phyloP scores from a whole-genome alignment of 2,329 filamentous ascomycete genomes.

The Arthrobotrys conoides region DNA sequence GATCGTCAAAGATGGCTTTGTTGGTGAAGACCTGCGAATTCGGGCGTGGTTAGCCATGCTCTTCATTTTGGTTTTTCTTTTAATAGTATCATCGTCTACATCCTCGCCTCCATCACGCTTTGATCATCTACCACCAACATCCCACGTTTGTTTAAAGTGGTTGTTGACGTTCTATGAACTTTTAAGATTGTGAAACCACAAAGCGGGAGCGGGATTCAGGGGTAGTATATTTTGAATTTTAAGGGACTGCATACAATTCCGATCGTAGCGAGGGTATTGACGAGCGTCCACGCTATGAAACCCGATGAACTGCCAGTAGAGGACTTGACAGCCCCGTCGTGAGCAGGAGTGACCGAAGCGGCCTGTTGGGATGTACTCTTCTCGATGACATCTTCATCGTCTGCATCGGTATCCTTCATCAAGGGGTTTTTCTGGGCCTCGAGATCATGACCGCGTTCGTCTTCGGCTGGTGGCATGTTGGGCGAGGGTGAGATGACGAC shows the following conservation, averaged over 20 bases:
- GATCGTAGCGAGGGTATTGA: constrained; percentile 76
- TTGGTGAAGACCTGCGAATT: constrained; percentile 76
- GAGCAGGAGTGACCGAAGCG: constrained; percentile 36
- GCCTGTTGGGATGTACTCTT: constrained; percentile 39
- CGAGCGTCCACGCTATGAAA: constrained; percentile 72
- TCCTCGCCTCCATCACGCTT: background rate
- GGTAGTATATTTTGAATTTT: background rate
- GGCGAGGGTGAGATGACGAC: background rate
- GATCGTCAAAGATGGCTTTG: constrained; percentile 78
- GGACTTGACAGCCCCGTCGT: constrained; percentile 52
- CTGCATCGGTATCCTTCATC: constrained; percentile 52
- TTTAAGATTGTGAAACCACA: constrained; percentile 3
- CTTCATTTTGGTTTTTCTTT: background rate
- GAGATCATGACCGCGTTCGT: constrained; percentile 54
- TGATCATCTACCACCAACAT: constrained; percentile 13
- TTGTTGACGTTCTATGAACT: background rate
- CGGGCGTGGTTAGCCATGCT: constrained; percentile 1
- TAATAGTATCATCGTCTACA: background rate
- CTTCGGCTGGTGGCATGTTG: constrained; percentile 51
- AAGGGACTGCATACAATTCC: constrained; percentile 72
- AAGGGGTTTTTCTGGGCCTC: constrained; percentile 55
- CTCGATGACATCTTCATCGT: constrained; percentile 49
- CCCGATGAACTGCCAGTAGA: constrained; percentile 40
- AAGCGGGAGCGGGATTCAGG: constrained; percentile 33
- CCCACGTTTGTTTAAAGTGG: constrained; percentile 17